These are phyloP conservation scores for Euphrasia confusa DNA, from an alignment of 257 asterid genomes.

Conservation along the genomic window DNA sequence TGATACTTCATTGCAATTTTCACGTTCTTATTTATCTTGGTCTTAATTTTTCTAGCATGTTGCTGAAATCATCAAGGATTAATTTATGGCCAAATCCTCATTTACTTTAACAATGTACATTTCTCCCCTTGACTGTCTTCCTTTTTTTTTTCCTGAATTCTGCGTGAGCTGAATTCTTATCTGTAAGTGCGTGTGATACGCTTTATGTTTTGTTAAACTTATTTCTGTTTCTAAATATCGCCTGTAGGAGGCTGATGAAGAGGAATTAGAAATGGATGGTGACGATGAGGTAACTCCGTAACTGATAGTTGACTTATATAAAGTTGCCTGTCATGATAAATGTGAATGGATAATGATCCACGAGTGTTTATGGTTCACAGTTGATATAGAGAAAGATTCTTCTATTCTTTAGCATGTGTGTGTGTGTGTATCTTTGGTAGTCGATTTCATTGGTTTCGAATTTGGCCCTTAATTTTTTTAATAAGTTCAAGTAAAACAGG, in stretches of 20 bases:
- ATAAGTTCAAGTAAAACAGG: no score
- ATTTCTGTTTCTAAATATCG: conserved; percentile 5
- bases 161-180: not conserved
- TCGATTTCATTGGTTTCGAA: conserved; percentile 2
- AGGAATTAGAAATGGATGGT: conserved; percentile 44
- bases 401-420: conserved; percentile 13
- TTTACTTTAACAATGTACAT: conserved; percentile 50
- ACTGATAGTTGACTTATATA: not conserved
- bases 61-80: conserved; percentile 70
- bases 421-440: conserved; percentile 2
- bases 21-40: not conserved
- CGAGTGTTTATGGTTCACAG: not conserved
- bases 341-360: not conserved
- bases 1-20: conserved; percentile 1
- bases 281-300: conserved; percentile 67
- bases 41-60: conserved; percentile 37
- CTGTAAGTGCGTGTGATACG: not conserved
- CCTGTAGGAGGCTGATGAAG: conserved; percentile 58
- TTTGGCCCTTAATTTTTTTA: not conserved
- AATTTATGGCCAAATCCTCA: conserved; percentile 69
- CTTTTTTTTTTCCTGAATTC: not conserved
- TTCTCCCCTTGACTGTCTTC: conserved; percentile 19
- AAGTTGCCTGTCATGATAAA: not conserved
- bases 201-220: not conserved
- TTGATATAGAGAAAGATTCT: not conserved